Evolutionary conservation across 192 early-diverging fungal species (phyloP).

Genomic region (Polychytrium aggregatum): DNA sequence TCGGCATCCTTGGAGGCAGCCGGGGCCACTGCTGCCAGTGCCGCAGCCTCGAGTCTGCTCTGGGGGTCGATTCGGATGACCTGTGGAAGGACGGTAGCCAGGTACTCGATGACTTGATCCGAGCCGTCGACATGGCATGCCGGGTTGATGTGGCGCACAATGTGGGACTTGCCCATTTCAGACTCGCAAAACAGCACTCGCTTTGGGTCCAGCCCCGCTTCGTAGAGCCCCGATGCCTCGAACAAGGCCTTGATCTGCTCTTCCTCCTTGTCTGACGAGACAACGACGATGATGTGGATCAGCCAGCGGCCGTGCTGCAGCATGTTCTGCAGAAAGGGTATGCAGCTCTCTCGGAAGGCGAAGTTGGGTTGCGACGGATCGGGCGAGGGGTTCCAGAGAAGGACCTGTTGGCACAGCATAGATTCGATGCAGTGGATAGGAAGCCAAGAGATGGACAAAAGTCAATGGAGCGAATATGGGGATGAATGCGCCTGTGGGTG

Average conservation of each 20-base stretch:
- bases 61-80: too few relatives aligned
- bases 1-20: too few relatives aligned
- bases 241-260: slow-evolving; percentile 35
- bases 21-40: too few relatives aligned
- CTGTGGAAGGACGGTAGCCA: too few relatives aligned
- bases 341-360: slow-evolving; percentile 53
- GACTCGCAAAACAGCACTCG: slow-evolving; percentile 62
- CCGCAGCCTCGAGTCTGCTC: too few relatives aligned
- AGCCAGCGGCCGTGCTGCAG: slow-evolving; percentile 20
- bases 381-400: slow-evolving; percentile 69
- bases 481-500: too few relatives aligned
- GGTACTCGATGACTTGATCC: slow-evolving; percentile 14
- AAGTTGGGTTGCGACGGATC: slow-evolving; percentile 54
- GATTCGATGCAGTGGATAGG: too few relatives aligned
- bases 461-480: too few relatives aligned
- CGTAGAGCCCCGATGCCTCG: slow-evolving; percentile 1
- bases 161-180: slow-evolving; percentile 52
- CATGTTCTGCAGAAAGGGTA: slow-evolving; percentile 41
- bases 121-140: slow-evolving; percentile 49
- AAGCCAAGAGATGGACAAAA: too few relatives aligned
- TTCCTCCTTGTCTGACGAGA: slow-evolving; percentile 42
- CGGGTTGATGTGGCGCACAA: slow-evolving; percentile 59
- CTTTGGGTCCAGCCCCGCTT: slow-evolving; percentile 39
- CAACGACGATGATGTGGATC: slow-evolving; percentile 45
- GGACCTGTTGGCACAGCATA: slow-evolving; percentile 37